Conservation (phyloP, 192 early-diverging fungal species). For the Jimgerdemannia lactiflua region DNA sequence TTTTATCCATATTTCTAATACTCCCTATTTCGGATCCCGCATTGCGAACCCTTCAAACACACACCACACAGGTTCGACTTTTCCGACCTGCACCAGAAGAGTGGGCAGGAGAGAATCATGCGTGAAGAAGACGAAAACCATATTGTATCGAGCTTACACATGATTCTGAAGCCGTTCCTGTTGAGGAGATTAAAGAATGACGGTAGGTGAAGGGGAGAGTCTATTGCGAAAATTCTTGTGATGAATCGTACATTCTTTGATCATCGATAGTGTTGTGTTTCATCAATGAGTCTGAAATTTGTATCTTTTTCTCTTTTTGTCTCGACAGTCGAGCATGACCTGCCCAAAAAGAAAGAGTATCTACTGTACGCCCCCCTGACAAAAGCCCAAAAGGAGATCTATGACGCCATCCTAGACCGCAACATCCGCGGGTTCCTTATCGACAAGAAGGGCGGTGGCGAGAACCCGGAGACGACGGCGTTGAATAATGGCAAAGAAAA, state of each 20-base stretch:
- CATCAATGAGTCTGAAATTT: neutral
- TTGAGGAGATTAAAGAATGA: conserved; percentile 63
- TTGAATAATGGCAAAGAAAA: conserved; percentile 6
- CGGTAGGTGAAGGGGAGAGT: conserved; percentile 38
- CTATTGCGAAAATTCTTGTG: neutral
- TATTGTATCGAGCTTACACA: conserved; percentile 80
- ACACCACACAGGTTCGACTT: conserved; percentile 63
- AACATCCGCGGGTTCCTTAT: conserved; percentile 63
- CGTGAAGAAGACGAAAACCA: conserved; percentile 62
- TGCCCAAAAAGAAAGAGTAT: conserved; percentile 93
- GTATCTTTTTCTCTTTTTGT: conserved; percentile 3
- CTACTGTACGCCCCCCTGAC: conserved; percentile 77
- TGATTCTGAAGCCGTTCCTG: conserved; percentile 76
- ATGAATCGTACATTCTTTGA: neutral
- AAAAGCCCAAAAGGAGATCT: conserved; percentile 64
- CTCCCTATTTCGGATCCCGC: too few species aligned
- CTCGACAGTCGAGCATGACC: conserved; percentile 71
- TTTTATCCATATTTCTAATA: too few species aligned
- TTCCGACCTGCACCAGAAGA: conserved; percentile 64
- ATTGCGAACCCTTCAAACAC: neutral
- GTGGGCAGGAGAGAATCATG: conserved; percentile 60
- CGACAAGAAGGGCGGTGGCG: conserved; percentile 29
- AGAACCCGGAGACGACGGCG: conserved; percentile 8
- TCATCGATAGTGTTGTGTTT: neutral
- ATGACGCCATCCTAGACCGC: conserved; percentile 61